Conservation (phyloP, 2,329 filamentous ascomycete genomes). For the Ophiognomonia clavigignenti-juglandacearum region DNA sequence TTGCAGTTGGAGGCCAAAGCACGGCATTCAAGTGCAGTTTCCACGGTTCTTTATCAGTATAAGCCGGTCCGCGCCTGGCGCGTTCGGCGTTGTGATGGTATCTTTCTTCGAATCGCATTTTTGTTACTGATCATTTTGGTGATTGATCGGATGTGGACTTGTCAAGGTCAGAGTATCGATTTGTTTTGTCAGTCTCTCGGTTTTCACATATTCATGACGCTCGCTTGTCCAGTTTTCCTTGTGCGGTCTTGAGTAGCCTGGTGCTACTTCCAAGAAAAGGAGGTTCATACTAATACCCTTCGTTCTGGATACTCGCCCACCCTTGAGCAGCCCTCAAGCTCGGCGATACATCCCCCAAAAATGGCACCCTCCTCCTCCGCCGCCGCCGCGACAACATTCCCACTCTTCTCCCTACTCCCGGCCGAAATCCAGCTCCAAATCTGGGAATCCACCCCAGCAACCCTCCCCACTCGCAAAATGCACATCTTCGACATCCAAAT, state of each 20-base stretch:
- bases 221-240: background rate
- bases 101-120: too few relatives aligned
- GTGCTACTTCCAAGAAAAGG: too few relatives aligned
- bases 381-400: too few relatives aligned
- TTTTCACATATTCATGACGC: background rate
- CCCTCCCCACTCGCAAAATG: constrained; percentile 20
- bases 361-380: too few relatives aligned
- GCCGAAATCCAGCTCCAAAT: constrained; percentile 21
- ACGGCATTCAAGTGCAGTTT: too few relatives aligned
- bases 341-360: constrained; percentile 1
- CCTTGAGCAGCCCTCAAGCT: background rate
- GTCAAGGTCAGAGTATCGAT: background rate
- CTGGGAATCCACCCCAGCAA: constrained; percentile 18
- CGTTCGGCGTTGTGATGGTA: too few relatives aligned
- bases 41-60: too few relatives aligned
- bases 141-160: background rate
- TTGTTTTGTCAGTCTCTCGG: background rate
- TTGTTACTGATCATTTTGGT: background rate
- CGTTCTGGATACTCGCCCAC: background rate
- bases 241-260: background rate
- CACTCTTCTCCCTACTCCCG: constrained; percentile 18
- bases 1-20: background rate
- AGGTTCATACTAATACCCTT: background rate
- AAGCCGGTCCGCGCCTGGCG: too few relatives aligned
- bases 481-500: constrained; percentile 20